Base-by-base conservation (phyloP, 78 protist genomes). In the Dictyostelium capitatum region DNA sequence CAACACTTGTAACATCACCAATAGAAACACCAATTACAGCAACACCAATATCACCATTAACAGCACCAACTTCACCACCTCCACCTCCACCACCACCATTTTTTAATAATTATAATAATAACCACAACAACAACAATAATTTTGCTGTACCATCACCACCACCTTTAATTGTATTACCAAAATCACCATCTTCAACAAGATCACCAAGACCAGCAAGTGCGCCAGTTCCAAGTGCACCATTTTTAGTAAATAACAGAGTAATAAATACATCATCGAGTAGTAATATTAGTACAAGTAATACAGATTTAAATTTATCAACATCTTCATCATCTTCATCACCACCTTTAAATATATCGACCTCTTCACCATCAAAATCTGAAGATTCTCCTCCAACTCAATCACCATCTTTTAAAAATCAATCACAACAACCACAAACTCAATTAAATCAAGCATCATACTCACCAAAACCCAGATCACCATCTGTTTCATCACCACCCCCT, bases 191-290 rank as follows among this genome's bases (percentile, higher is more conserved):
- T 9, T 72, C 81, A 15, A 37, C 43, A 37, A 28, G 92, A 57
- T 41, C 83, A 46, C 78, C 83, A 47, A 51, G 92, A 85, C 92
- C 92, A 57, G 83, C 74, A 59, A 73, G 82, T 15, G 92, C 92
- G 57, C 92, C 92, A 17, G 57, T 85, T 41, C 92, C 92, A 56
- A 23, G 70, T 15, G 92, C 92, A 54, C 92, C 92, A 15, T 85
- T 41, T 53, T 41, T 85, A 19, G 70, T 85, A 32, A 85, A 85
- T 75, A 79, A 79, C 37, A 53, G 70, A 50, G 43, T 46, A 10
- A 50, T 19, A 20, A 51, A 54, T 41, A 70, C 25, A 28, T 23
- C 28, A n/a, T 46, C 53, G 37, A 50, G 54, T 53, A 70, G 69
- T 70, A 70, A 46, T 69, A 51, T 19, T 25, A 69, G 64, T 25